Percentiles rank a stretch among this genome's conserved stretches.
Conservation (phyloP, 2,329 filamentous ascomycete genomes). For the Arthrobotrys megalospora region DNA sequence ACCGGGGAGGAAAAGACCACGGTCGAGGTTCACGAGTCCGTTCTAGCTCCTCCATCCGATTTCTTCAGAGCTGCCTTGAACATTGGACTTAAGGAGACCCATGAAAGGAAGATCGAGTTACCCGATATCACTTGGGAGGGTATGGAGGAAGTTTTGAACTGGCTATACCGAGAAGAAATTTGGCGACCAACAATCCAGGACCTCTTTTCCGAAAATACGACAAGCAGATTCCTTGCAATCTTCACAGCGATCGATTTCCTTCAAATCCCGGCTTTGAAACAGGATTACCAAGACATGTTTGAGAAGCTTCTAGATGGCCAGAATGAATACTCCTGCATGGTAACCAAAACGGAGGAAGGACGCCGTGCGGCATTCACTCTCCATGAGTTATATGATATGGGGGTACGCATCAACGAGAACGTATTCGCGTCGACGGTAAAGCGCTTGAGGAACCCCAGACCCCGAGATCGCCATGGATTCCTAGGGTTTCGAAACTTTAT, state of each 20-base stretch:
- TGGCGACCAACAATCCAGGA: background rate
- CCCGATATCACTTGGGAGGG: background rate
- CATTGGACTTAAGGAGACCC: slow-evolving; percentile 16
- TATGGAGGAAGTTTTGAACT: background rate
- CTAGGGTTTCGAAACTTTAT: background rate
- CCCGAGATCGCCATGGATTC: background rate
- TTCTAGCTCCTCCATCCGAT: slow-evolving; percentile 17
- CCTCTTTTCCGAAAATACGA: background rate
- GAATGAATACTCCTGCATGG: background rate
- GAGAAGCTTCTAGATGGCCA: too few relatives aligned
- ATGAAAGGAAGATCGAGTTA: background rate
- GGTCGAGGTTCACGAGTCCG: slow-evolving; percentile 5
- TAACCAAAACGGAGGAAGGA: background rate
- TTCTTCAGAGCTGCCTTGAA: slow-evolving; percentile 17
- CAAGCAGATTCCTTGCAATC: background rate
- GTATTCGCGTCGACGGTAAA: background rate
- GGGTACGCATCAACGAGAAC: background rate
- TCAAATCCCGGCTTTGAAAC: background rate
- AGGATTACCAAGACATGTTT: background rate
- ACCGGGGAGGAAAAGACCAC: background rate
- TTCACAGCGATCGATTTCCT: background rate
- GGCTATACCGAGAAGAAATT: slow-evolving; percentile 10
- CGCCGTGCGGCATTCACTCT: background rate
- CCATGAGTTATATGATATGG: background rate
- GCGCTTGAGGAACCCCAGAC: background rate